phyloP scores from a whole-genome alignment of 176 grass and related monocot species.

The Rhipidocladum racemiflorum region DNA sequence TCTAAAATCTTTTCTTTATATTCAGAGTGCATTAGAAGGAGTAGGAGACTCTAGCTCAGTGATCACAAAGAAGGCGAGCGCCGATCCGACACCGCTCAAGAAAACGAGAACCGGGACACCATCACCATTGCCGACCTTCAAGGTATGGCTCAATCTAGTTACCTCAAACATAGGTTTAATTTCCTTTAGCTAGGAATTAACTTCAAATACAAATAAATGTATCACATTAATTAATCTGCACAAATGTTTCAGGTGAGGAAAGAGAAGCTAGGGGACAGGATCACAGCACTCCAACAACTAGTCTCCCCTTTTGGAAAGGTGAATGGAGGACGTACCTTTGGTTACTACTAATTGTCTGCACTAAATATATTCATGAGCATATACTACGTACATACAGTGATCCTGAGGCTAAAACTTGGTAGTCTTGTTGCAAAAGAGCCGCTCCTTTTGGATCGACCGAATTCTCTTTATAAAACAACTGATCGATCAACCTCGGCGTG shows the following conservation, averaged over 20 bases:
- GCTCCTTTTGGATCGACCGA: not conserved
- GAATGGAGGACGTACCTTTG: conserved; percentile 10
- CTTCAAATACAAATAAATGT: not conserved
- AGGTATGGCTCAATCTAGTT: conserved; percentile 36
- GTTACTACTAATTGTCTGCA: no score
- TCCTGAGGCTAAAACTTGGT: conserved; percentile 21
- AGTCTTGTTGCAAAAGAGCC: not conserved
- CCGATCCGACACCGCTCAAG: conserved; percentile 41
- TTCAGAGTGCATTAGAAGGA: conserved; percentile 59
- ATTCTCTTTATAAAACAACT: conserved; percentile 9
- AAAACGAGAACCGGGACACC: conserved; percentile 66
- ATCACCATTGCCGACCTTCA: conserved; percentile 69
- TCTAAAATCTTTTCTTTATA: not conserved
- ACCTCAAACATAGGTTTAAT: not conserved
- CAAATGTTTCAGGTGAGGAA: conserved; percentile 78
- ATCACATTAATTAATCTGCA: not conserved
- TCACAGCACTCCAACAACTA: conserved; percentile 95
- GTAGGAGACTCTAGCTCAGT: conserved; percentile 42
- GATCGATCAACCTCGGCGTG: conserved; percentile 30
- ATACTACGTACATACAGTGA: not conserved
- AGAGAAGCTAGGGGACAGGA: conserved; percentile 96
- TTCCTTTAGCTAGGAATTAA: not conserved
- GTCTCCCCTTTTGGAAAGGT: conserved; percentile 99
- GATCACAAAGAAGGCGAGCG: conserved; percentile 41
- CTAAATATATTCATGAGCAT: not conserved